These are phyloP conservation scores for Piper betle DNA, from an alignment of 164 flowering plant genomes.

Conservation along the genomic window DNA sequence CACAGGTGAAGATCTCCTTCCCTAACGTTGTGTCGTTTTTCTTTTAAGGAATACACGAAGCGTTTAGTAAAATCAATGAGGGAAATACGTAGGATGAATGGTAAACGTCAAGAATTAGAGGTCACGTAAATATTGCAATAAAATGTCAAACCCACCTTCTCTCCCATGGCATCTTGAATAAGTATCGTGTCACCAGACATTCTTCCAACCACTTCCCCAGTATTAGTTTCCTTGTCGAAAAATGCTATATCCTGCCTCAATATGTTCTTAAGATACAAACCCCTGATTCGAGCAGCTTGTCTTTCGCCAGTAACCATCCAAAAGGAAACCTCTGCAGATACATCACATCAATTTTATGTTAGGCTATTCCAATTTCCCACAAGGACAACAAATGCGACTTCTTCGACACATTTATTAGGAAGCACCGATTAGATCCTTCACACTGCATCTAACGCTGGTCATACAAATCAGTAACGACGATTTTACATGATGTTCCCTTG, in stretches of 20 bases:
- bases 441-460: not conserved
- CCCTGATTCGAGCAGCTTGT: constrained; percentile 40
- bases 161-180: constrained; percentile 68
- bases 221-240: constrained; percentile 52
- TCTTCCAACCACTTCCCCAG: constrained; percentile 57
- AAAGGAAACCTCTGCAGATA: constrained; percentile 36
- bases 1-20: too few relatives aligned
- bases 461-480: not conserved
- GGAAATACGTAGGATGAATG: too few relatives aligned
- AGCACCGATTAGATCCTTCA: not conserved
- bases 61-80: too few relatives aligned
- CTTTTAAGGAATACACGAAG: too few relatives aligned
- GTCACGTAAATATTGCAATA: too few relatives aligned
- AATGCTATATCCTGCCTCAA: constrained; percentile 51
- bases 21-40: too few relatives aligned
- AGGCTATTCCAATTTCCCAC: not conserved
- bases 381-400: not conserved
- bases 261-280: constrained; percentile 40
- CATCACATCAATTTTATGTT: not conserved
- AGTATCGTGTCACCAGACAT: constrained; percentile 68
- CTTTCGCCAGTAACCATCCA: constrained; percentile 62
- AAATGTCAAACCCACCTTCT: constrained; percentile 23
- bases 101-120: too few relatives aligned
- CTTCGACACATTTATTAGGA: not conserved
- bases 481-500: not conserved